Evolutionary conservation across 495 filamentous ascomycete species (phyloP), one percentile per base, ranked within the genome.

Genomic region (Staphylotrichum tortipilum): DNA sequence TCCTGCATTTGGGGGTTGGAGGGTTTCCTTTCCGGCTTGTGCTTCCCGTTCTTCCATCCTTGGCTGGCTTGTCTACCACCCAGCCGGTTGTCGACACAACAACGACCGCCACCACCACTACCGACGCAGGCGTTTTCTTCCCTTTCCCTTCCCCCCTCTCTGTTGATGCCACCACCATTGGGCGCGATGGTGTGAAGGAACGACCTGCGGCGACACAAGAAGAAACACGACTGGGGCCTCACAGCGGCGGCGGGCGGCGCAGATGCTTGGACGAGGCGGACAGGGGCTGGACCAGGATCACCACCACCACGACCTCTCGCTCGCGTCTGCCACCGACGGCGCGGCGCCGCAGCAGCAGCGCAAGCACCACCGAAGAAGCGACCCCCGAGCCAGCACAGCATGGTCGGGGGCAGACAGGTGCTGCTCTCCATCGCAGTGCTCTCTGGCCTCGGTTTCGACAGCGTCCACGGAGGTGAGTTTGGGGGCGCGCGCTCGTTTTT

Each of bases 371-470:
- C n/a, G n/a, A 33, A 28, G 15, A 34, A 30, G 31, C 18, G 24
- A 44, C 19, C 19, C 38, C 43, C 44, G 41, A 47, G 8, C 44
- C 24, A 35, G 15, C 18, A 50, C 51, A 63, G 47, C 33, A 68
- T 68, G 63, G 59, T 64, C 49, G 55, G 44, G 34, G 52, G 54
- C 22, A 54, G 46, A 52, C 49, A 41, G 26, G 55, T 55, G 54
- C 55, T 68, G 57, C 59, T 64, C 19, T 61, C 55, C 14, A 21
- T 61, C 50, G 65, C 61, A 56, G 63, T 60, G 47, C 57, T 66
- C 36, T 55, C 49, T 28, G 19, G 49, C 39, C 44, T 53, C 45
- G 56, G 59, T 40, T 30, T 65, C 42, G 57, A 66, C 29, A 45
- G 35, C 35, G 57, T 50, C 19, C 38, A 52, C 3, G 58, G 58